These are phyloP conservation scores for Apophysomyces trapeziformis DNA, from an alignment of 371 early-diverging fungal species.

Conservation along the genomic window DNA sequence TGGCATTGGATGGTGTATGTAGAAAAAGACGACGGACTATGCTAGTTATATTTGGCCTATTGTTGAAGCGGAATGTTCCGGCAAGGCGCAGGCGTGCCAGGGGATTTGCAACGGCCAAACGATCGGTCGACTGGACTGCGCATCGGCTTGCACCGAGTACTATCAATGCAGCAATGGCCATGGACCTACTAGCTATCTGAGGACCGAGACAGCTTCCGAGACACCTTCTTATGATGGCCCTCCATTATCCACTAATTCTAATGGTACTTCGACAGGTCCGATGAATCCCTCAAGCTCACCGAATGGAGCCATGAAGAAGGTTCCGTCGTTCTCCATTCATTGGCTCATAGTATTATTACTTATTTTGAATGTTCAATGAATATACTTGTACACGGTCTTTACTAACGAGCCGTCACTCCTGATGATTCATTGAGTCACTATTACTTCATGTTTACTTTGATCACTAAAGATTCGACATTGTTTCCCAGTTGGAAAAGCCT, in stretches of 20 bases:
- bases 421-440: background rate
- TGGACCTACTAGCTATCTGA: constrained; percentile 14
- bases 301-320: no score
- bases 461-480: background rate
- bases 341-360: background rate
- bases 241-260: background rate
- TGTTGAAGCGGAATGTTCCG: constrained; percentile 37
- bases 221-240: constrained; percentile 14
- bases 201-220: constrained; percentile 7
- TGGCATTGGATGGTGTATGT: background rate
- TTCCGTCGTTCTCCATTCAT: no score
- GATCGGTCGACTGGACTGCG: constrained; percentile 5
- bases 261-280: no score
- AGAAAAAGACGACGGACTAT: constrained; percentile 24
- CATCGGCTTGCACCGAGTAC: constrained; percentile 16
- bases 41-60: constrained; percentile 31
- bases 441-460: background rate
- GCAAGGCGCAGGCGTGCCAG: constrained; percentile 34
- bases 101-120: constrained; percentile 17
- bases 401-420: background rate
- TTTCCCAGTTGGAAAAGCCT: background rate
- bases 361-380: background rate
- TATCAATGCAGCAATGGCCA: constrained; percentile 13
- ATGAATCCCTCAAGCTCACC: no score
- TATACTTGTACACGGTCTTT: background rate